Conservation (phyloP, 169 alveolate genomes). For the Plasmodium reichenowi region DNA sequence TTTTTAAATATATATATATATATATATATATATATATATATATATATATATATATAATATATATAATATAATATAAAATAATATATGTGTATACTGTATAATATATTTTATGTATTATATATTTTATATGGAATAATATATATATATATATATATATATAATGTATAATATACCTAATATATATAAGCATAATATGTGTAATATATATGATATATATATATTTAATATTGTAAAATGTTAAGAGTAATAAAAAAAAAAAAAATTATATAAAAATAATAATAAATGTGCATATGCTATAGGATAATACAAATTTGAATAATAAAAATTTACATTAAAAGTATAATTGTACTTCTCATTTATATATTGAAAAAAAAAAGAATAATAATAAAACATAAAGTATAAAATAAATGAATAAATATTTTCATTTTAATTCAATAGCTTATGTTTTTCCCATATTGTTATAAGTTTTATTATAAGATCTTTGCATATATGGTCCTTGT, state of each 20-base stretch:
- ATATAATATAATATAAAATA: too few species aligned
- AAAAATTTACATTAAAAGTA: neutral
- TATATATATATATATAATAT: neutral
- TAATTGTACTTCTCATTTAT: too few species aligned
- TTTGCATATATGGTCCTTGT: conserved; percentile 58
- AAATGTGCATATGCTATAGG: conserved; percentile 7
- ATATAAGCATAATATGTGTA: too few species aligned
- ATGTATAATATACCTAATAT: too few species aligned
- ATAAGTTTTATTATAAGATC: conserved; percentile 54
- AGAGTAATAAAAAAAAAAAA: too few species aligned
- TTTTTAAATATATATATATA: neutral
- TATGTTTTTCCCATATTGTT: conserved; percentile 72
- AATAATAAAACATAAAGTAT: neutral
- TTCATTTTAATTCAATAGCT: neutral
- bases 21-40: conserved; percentile 1
- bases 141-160: neutral
- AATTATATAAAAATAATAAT: neutral
- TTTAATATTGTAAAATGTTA: too few species aligned
- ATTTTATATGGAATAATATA: neutral
- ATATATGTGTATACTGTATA: neutral
- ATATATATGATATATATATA: too few species aligned
- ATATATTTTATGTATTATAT: neutral
- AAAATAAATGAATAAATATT: neutral
- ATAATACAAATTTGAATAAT: neutral
- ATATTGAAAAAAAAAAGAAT: too few species aligned